phyloP scores from a whole-genome alignment of 371 early-diverging fungal genomes.

The Circinella umbellata region DNA sequence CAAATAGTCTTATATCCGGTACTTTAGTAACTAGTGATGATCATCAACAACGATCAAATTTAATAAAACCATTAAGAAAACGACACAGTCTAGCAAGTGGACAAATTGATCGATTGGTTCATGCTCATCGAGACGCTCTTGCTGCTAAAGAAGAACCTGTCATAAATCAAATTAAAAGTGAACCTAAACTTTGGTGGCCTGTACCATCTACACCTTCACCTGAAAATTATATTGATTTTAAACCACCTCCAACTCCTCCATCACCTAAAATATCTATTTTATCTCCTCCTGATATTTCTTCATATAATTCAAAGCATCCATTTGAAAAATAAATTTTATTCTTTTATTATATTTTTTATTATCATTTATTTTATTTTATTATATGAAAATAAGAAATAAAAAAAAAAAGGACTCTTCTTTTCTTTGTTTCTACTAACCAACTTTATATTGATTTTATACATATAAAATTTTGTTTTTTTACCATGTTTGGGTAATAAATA shows the following conservation, averaged over 20 bases:
- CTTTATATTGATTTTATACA: no score
- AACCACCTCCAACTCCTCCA: not conserved
- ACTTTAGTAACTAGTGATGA: not conserved
- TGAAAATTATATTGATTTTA: not conserved
- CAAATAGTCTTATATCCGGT: not conserved
- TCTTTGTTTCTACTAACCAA: no score
- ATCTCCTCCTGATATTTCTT: not conserved
- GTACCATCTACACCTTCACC: not conserved
- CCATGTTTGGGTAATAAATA: slow-evolving; percentile 42
- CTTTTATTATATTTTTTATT: not conserved
- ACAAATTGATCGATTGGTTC: slow-evolving; percentile 9
- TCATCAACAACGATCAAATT: not conserved
- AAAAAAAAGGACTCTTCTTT: no score
- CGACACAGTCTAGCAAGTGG: slow-evolving; percentile 16
- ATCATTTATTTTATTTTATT: not conserved
- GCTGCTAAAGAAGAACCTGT: not conserved
- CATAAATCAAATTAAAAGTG: not conserved
- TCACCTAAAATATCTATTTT: not conserved
- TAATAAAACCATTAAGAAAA: not conserved
- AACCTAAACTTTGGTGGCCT: not conserved
- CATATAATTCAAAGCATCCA: slow-evolving; percentile 1
- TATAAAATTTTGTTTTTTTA: slow-evolving; percentile 21
- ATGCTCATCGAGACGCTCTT: not conserved
- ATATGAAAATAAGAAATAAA: not conserved
- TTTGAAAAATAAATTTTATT: slow-evolving; percentile 4